Evolutionary conservation across 2,329 filamentous ascomycete species (phyloP), one percentile per base, ranked within the genome.

Genomic region (Penicillium italicum): DNA sequence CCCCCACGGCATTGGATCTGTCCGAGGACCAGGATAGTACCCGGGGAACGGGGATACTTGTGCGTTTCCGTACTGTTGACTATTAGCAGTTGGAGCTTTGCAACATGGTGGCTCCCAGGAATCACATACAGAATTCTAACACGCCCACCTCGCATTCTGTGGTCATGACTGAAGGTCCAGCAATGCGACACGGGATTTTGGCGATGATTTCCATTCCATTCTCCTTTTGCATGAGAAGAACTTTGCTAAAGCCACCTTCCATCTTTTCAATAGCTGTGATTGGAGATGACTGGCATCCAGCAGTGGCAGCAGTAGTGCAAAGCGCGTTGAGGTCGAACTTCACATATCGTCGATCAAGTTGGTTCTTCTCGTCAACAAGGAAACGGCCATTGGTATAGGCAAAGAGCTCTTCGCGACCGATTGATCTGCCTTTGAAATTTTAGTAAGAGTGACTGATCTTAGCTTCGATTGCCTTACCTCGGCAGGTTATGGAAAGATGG

Each of bases 1-100:
- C 68, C 1, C 72, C 72, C n/a, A 76, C 68, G 7, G 64, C 49
- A 60, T 72, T 75, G 3, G 51, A 38, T 6, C 36, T 34, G 24
- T 67, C 43, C 4, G 61, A 60, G 2, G 55, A 64, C 63, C 63
- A 71, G 5, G 62, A 46, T 33, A 66, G 50, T 16, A 70, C 64
- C n/a, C 56, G 42, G 1, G 65, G 69, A 18, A 67, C 59, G 11
- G 67, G 64, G 18, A 70, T 65, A 1, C 36, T 61, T 2, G 66
- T 66, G 24, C 61, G 40, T 43, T 31, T 59, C 20, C 53, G 56
- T 0, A 69, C 66, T 67, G 26, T 37, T 31, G 3, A 4, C 12
- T 44, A 43, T 41, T 41, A 48, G 44, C 18, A 56, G 48, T n/a
- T 50, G 26, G 36, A 48, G 43, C 38, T 22, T 30, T 26, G 41